Conservation (phyloP, 768 basidiomycete genomes). For the Tulasnella sp. region DNA sequence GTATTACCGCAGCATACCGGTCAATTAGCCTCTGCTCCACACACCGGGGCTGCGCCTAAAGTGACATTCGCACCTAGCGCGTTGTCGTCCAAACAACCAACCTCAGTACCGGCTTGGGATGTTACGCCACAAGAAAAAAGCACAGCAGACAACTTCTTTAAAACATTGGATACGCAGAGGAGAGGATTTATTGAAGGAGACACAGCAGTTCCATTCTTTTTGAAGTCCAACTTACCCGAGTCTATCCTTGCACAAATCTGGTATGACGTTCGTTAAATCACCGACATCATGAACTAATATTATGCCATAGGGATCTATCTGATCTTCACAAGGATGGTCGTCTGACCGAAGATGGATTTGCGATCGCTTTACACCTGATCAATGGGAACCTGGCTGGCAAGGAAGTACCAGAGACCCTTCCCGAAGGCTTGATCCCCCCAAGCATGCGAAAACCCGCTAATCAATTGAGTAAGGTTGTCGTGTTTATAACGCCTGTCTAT, state of each 20-base stretch:
- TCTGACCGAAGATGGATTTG: constrained; percentile 84
- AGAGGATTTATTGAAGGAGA: constrained; percentile 84
- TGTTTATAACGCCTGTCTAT: not conserved
- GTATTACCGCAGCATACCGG: constrained; percentile 37
- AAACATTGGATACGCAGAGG: constrained; percentile 61
- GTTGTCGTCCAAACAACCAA: constrained; percentile 5
- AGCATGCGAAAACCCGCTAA: constrained; percentile 42
- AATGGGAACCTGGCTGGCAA: constrained; percentile 72
- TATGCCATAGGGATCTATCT: constrained; percentile 67
- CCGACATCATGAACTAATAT: not conserved
- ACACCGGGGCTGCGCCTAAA: constrained; percentile 2
- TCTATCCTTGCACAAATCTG: constrained; percentile 83
- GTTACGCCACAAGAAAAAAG: constrained; percentile 72
- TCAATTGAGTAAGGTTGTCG: not conserved
- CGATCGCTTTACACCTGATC: constrained; percentile 90
- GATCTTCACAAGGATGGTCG: constrained; percentile 82
- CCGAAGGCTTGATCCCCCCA: constrained; percentile 69
- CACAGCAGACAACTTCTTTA: constrained; percentile 66
- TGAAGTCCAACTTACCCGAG: constrained; percentile 75
- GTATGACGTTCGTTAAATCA: constrained; percentile 36
- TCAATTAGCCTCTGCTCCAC: constrained; percentile 24
- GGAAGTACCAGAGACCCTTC: constrained; percentile 61
- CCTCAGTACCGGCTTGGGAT: constrained; percentile 50
- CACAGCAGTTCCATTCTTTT: constrained; percentile 89
- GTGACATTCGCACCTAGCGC: constrained; percentile 13